Evolutionary conservation across 164 flowering plant genomes (phyloP), one percentile per base, ranked within the genome.

Genomic region (Amborella trichopoda): DNA sequence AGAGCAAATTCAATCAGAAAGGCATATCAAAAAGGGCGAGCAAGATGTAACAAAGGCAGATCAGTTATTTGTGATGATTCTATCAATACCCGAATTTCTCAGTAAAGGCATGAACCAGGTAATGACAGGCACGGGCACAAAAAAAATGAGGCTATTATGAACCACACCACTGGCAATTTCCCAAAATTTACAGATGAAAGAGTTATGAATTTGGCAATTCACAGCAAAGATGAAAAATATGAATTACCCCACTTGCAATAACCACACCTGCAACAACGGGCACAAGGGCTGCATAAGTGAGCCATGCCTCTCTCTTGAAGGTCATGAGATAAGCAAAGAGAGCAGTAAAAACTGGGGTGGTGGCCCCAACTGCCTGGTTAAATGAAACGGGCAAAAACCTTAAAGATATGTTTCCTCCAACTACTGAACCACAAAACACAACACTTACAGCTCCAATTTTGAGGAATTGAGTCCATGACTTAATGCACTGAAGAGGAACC

Each of bases 331-430:
- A 47, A 10, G 50, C 38, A 20, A 47, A 47, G 13, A 47, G 8
- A 1, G 50, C 50, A 10, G 50, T 47, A 39, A 47, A 47, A 18
- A 47, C 28, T 11, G 50, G 50, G 19, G 50, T 47, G 3, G 50
- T 47, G 14, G 50, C 50, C 14, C 50, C 50, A 9, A 47, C 23
- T n/a, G 39, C 39, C 50, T 47, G 50, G 39, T 47, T 47, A n/a
- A 47, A 47, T n/a, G 50, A 47, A 18, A 47, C 50, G 14, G 50
- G 50, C 12, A 47, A 39, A 26, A 17, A 47, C 8, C 24, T 11
- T 17, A 47, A 18, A 23, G 50, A 47, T 23, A 30, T 11, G 22
- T 47, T 47, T n/a, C 50, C 50, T 5, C 50, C 10, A 25, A 47
- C 50, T 1, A 47, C 39, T 3, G 41, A 38, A 11, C 20, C 8